Evolutionary conservation across 2,329 filamentous ascomycete species (phyloP).

Genomic region (Xylaria sp.): DNA sequence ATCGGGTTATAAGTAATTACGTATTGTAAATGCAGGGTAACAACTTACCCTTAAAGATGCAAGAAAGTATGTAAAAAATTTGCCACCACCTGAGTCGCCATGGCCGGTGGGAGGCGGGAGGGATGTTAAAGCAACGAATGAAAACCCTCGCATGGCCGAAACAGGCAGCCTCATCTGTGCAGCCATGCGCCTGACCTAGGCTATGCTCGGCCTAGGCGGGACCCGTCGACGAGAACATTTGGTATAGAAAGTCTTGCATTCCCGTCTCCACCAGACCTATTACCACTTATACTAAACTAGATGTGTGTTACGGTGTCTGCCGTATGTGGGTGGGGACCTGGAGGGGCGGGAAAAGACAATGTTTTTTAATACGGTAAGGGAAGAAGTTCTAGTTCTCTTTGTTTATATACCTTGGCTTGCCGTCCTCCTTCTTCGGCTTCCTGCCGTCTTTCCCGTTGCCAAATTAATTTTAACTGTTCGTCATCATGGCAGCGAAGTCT

Average conservation of each 20-base stretch:
- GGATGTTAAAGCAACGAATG: slow-evolving; percentile 26
- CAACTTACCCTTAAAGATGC: background rate
- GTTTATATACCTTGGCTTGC: slow-evolving; percentile 4
- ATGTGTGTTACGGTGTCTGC: too few species aligned
- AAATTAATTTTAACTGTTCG: background rate
- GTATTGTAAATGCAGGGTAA: background rate
- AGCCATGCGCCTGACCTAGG: slow-evolving; percentile 21
- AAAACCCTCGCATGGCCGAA: slow-evolving; percentile 10
- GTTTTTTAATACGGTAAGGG: background rate
- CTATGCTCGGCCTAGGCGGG: slow-evolving; percentile 26
- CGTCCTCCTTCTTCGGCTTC: slow-evolving; percentile 4
- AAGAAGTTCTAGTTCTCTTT: slow-evolving; percentile 2
- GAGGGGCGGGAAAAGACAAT: background rate
- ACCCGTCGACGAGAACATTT: background rate
- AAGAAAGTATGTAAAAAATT: slow-evolving; percentile 22
- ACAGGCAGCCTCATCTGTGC: slow-evolving; percentile 28
- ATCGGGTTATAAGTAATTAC: background rate
- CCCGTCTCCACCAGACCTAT: background rate
- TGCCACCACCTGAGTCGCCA: slow-evolving; percentile 8
- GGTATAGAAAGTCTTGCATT: slow-evolving; percentile 1
- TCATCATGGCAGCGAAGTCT: slow-evolving; percentile 38
- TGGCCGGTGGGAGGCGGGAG: too few species aligned
- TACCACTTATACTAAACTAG: too few species aligned
- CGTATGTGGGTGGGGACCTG: background rate
- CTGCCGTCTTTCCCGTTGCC: slow-evolving; percentile 8